Evolutionary conservation across 2,329 filamentous ascomycete genomes (phyloP).

Genomic region (Botrytis cinerea): DNA sequence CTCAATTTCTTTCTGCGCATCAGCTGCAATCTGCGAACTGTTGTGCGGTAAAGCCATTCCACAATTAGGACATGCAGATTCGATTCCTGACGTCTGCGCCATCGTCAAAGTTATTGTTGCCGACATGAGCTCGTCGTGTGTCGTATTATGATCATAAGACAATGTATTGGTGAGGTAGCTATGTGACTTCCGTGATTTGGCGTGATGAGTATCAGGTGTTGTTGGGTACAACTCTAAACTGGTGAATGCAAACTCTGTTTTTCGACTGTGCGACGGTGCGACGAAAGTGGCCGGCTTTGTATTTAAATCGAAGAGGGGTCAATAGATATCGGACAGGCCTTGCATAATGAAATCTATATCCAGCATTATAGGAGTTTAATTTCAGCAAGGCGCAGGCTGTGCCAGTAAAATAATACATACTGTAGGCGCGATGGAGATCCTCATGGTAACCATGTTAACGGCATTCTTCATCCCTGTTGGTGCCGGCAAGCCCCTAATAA

Average conservation of each 20-base stretch:
- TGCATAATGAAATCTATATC: not conserved
- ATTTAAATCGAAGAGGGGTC: conserved; percentile 17
- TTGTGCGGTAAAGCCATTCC: conserved; percentile 35
- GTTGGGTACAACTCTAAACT: not conserved
- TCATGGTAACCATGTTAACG: conserved; percentile 24
- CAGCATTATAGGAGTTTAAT: conserved; percentile 16
- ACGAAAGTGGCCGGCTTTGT: not conserved
- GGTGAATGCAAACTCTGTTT: not conserved
- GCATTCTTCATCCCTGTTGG: conserved; percentile 19
- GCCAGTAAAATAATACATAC: conserved; percentile 2
- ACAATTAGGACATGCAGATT: conserved; percentile 40
- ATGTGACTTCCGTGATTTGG: conserved; percentile 4
- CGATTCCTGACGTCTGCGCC: conserved; percentile 28
- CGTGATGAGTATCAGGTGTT: conserved; percentile 5
- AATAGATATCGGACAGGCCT: not conserved
- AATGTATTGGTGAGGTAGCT: conserved; percentile 6
- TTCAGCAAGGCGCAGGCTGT: conserved; percentile 19
- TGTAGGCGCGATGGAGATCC: conserved; percentile 20
- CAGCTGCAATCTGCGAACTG: conserved; percentile 33
- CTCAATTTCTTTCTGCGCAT: conserved; percentile 60
- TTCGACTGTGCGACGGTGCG: not conserved
- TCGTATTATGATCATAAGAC: conserved; percentile 30
- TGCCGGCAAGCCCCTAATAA: conserved; percentile 20
- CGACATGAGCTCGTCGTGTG: conserved; percentile 34
- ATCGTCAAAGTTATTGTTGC: conserved; percentile 41